phyloP scores from a whole-genome alignment of 139 green algal genomes.

The Chlamydomonas sp. region DNA sequence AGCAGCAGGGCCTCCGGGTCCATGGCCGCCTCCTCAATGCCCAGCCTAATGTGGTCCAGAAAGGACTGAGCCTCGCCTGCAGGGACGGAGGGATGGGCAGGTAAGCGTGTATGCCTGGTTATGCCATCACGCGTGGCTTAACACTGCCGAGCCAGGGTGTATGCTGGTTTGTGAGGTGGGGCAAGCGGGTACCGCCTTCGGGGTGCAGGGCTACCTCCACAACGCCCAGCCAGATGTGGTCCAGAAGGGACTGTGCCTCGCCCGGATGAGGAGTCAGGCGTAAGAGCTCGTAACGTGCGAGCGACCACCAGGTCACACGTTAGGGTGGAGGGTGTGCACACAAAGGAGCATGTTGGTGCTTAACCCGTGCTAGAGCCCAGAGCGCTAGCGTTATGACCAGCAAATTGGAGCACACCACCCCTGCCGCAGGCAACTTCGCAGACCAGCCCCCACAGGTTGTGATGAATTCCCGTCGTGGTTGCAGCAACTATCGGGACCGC shows the following conservation, averaged over 20 bases:
- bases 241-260: constrained; percentile 78
- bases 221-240: constrained; percentile 88
- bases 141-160: neutral
- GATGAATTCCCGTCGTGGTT: no score
- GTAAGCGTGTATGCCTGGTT: neutral
- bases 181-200: neutral
- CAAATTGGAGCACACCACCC: no score
- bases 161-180: neutral
- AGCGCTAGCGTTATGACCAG: no score
- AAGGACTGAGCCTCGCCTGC: constrained; percentile 82
- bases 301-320: no score
- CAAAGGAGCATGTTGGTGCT: no score
- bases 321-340: no score
- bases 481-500: no score
- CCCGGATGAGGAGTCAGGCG: constrained; percentile 37
- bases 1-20: constrained; percentile 80
- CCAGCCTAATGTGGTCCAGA: constrained; percentile 86
- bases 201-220: constrained; percentile 67
- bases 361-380: no score
- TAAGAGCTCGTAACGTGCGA: no score
- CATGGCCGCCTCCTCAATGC: constrained; percentile 72
- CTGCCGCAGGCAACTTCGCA: no score
- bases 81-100: neutral
- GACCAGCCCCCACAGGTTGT: no score
- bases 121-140: neutral